Evolutionary conservation across 352 stramenopile species (phyloP), one percentile per base, ranked within the genome.

Genomic region (Globisporangium mamillatum): DNA sequence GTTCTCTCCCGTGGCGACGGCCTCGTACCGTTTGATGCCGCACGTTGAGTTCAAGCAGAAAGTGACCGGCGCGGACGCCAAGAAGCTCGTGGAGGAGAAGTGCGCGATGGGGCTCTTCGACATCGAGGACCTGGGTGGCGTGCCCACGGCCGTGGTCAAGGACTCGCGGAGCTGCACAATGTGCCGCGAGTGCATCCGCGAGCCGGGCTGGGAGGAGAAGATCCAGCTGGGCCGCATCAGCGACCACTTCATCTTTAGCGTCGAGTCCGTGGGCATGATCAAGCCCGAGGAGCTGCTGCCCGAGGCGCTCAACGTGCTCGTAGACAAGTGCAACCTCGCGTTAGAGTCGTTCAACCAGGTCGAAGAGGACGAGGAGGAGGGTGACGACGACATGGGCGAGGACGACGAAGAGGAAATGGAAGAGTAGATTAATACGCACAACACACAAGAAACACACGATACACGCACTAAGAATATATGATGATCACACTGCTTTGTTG

Each of bases 161-260:
- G 77, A 96, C 64, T 68, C 91, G 48, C 82, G 89, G 60, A 81
- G 91, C 52, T 99, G 97, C 68, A 98, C 94, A 34, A 99, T 99
- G 95, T 99, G 93, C 70, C 84, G 97, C 36, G 98, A 99, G 75
- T 99, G 93, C 74, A 98, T 99, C 69, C 87, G 95, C 34, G 87
- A 93, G 68, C 85, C 87, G 34, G 76, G 73, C 18, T 97, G 88
- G 89, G 84, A 90, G 34, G 86, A 95, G 12, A 92, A 88, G 60
- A 92, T 99, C 29, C 79, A 84, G 64, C 90, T 99, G 22, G 91
- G 81, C 41, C 88, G 97, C 52, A 86, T 97, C 67, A 92, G 86
- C 44, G 90, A 99, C 79, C 96, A 99, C 78, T 99, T 99, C 75
- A 99, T 99, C 75, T 99, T 93, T 66, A 93, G 79, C 56, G 69